phyloP scores from a whole-genome alignment of 805 yeast genomes.

The Yamadazyma paraphyllophila region DNA sequence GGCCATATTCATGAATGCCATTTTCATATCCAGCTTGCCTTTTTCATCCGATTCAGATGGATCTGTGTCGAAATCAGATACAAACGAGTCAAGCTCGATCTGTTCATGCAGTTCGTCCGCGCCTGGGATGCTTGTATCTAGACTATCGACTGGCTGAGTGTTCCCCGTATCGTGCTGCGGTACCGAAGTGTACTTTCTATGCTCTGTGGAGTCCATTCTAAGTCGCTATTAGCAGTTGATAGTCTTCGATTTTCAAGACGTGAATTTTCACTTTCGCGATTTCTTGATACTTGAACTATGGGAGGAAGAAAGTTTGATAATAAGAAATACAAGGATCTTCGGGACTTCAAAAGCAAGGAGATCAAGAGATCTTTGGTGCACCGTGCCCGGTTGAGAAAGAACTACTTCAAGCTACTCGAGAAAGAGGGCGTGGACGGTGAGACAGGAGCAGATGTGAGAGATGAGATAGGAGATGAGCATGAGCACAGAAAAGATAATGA shows the following conservation, averaged over 20 bases:
- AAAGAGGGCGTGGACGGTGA: constrained; percentile 43
- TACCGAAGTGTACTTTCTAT: constrained; percentile 3
- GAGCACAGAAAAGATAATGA: constrained; percentile 7
- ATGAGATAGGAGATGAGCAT: constrained; percentile 4
- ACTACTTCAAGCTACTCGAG: constrained; percentile 75
- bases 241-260: background rate
- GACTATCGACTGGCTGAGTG: too few species aligned
- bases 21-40: constrained; percentile 50
- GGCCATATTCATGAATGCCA: constrained; percentile 98
- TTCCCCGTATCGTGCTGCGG: constrained; percentile 1
- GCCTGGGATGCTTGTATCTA: too few species aligned
- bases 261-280: background rate
- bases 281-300: background rate
- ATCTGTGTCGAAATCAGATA: too few species aligned
- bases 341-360: constrained; percentile 51
- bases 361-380: constrained; percentile 76
- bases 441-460: constrained; percentile 11
- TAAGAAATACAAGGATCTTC: constrained; percentile 28
- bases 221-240: background rate
- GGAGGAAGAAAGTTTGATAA: constrained; percentile 14
- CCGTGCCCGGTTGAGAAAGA: constrained; percentile 76
- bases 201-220: background rate
- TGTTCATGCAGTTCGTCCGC: constrained; percentile 10
- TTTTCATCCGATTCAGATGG: constrained; percentile 10
- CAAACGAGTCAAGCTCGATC: constrained; percentile 16